These are phyloP conservation scores for Sporisorium scitamineum DNA, from an alignment of 1,284 basidiomycete species.

Conservation along the genomic window DNA sequence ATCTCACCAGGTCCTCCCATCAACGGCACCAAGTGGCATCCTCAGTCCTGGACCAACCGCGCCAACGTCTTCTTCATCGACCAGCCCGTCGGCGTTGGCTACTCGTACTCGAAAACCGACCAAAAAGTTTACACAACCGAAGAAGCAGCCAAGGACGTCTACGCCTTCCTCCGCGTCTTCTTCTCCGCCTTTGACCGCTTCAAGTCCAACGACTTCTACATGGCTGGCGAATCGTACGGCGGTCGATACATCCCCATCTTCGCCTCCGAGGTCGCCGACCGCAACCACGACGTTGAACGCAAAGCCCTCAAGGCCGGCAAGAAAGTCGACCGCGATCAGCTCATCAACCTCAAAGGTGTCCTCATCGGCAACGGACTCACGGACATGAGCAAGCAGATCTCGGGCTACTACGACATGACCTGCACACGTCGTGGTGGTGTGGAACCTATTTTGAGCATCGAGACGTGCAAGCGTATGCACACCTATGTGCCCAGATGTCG, in stretches of 20 bases:
- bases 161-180: conserved; percentile 70
- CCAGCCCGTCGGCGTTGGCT: conserved; percentile 79
- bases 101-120: conserved; percentile 79
- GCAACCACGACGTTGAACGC: conserved; percentile 74
- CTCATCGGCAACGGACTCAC: conserved; percentile 79
- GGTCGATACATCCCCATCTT: conserved; percentile 87
- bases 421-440: conserved; percentile 54
- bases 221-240: conserved; percentile 67
- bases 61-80: conserved; percentile 80
- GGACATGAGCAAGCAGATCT: conserved; percentile 62
- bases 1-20: conserved; percentile 52
- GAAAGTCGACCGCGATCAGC: conserved; percentile 71
- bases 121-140: conserved; percentile 68
- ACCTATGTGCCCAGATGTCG: conserved; percentile 39
- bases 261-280: conserved; percentile 82
- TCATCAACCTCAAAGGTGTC: conserved; percentile 80
- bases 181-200: conserved; percentile 67
- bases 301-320: conserved; percentile 72
- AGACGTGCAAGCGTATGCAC: conserved; percentile 52
- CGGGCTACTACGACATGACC: conserved; percentile 59
- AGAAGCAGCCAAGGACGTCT: conserved; percentile 67
- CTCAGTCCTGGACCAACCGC: conserved; percentile 76
- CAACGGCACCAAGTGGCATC: conserved; percentile 76
- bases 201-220: conserved; percentile 60
- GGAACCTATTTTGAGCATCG: conserved; percentile 50